Conservation (phyloP, 345 rosid genomes). For the Hevea brasiliensis region DNA sequence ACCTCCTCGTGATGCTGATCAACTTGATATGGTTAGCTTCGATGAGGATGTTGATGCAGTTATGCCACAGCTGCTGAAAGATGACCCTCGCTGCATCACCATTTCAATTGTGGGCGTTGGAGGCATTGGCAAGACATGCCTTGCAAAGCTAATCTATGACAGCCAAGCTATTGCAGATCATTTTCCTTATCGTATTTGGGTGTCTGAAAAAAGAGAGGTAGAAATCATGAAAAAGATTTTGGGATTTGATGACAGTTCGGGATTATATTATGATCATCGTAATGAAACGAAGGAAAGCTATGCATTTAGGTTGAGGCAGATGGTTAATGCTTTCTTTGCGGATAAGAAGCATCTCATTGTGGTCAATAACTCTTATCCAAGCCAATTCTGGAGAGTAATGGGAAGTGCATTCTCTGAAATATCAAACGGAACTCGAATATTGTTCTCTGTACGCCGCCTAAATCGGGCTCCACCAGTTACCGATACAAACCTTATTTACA, state of each 20-base stretch:
- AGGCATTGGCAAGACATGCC: slow-evolving; percentile 23
- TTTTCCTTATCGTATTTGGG: too few relatives aligned
- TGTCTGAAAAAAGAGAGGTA: background rate
- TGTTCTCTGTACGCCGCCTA: slow-evolving; percentile 4
- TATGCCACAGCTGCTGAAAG: background rate
- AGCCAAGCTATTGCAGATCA: too few relatives aligned
- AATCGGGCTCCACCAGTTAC: slow-evolving; percentile 4
- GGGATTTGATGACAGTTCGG: slow-evolving; percentile 1
- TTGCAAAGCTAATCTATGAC: too few relatives aligned
- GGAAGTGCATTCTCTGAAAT: slow-evolving; percentile 2
- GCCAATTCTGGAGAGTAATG: slow-evolving; percentile 4
- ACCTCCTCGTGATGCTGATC: too few relatives aligned
- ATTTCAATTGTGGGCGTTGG: slow-evolving; percentile 22
- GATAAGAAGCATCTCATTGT: background rate
- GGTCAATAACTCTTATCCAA: background rate
- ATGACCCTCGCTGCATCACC: slow-evolving; percentile 4
- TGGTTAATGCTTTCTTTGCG: background rate
- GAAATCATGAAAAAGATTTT: background rate
- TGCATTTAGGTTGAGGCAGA: slow-evolving; percentile 9
- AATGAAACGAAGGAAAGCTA: background rate
- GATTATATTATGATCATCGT: background rate
- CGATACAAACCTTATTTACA: too few relatives aligned
- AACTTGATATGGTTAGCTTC: too few relatives aligned
- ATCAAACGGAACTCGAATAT: slow-evolving; percentile 21
- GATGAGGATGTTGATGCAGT: slow-evolving; percentile 3